Evolutionary conservation across 345 rosid genomes (phyloP), one percentile per base, ranked within the genome.

Genomic region (Lepidium didymum): DNA sequence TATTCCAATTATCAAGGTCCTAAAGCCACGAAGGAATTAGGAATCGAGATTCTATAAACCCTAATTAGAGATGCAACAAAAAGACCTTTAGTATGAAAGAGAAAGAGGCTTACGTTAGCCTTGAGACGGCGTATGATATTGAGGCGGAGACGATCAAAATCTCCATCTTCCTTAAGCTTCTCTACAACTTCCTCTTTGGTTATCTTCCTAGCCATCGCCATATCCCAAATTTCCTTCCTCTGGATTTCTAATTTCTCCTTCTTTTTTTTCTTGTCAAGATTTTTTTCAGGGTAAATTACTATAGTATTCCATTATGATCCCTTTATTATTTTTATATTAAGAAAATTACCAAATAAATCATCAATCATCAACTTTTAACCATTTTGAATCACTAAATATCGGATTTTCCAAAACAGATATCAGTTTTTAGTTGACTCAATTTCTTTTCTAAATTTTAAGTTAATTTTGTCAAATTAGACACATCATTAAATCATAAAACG

Each of bases 101-200:
- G 35, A 65, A 35, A 65, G 35, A 14, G 40, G 11, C 21, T 0
- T 53, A 92, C 98, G 40, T 88, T 84, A 4, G 83, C 89, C 69
- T 90, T 88, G 83, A 93, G 93, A 68, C 86, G 88, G 81, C 91
- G 97, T 69, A 85, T 84, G 80, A 86, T 85, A 57, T 80, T 73
- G 79, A 88, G 93, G 67, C 97, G 98, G 68, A 93, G 98, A 35
- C 82, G 80, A 75, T 88, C 96, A 56, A 88, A 88, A 69, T 86
- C 89, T 10, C 91, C 91, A 53, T 90, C 97, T 69, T 90, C 97
- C 62, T 86, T 93, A 37, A 92, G 89, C 75, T 88, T 90, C 16
- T 80, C 73, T 11, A 93, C 81, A 5, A 93, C 92, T 16, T 86
- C 86, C 42, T 84, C 97, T 72, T 86, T 90, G 76, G 78, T 81